A percentile compares a stretch with the other conserved stretches of the same genome.
These are phyloP conservation scores for Solanum ossicruentum DNA, from an alignment of 257 asterid genomes.

Conservation along the genomic window DNA sequence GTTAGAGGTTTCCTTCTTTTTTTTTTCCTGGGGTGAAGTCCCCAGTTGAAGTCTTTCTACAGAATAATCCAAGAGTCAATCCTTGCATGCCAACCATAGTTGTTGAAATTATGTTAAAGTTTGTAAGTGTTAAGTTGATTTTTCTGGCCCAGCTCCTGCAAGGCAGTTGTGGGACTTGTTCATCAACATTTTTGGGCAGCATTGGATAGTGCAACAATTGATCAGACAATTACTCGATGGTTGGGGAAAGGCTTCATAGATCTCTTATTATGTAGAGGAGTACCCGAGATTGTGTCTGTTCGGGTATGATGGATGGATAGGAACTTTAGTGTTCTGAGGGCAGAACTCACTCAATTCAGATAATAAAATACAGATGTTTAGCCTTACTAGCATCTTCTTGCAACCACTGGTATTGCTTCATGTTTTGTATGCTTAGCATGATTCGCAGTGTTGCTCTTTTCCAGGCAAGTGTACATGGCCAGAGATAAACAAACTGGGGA, in stretches of 20 bases:
- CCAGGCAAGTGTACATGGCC: slow-evolving; percentile 94
- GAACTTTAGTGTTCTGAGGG: not conserved
- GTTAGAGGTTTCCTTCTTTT: not conserved
- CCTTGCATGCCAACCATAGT: not conserved
- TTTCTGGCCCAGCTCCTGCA: not conserved
- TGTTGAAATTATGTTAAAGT: not conserved
- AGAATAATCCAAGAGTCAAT: not conserved
- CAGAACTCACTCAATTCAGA: not conserved
- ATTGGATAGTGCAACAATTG: not conserved
- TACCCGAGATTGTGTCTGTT: not conserved
- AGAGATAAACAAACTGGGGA: slow-evolving; percentile 76
- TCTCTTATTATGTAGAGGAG: not conserved
- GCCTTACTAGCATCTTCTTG: not conserved
- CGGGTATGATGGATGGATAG: not conserved
- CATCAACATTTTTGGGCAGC: not conserved
- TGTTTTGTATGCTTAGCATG: not conserved
- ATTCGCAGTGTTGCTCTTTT: not conserved
- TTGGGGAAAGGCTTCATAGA: not conserved
- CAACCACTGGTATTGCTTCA: not conserved
- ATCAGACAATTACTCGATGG: not conserved
- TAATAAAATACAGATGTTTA: not conserved
- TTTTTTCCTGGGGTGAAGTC: not conserved
- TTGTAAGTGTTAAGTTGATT: not conserved
- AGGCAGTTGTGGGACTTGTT: not conserved
- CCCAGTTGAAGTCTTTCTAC: not conserved